Evolutionary conservation across 352 stramenopile genomes (phyloP), one percentile per base, ranked within the genome.

Genomic region (Salisapilia sapeloensis): DNA sequence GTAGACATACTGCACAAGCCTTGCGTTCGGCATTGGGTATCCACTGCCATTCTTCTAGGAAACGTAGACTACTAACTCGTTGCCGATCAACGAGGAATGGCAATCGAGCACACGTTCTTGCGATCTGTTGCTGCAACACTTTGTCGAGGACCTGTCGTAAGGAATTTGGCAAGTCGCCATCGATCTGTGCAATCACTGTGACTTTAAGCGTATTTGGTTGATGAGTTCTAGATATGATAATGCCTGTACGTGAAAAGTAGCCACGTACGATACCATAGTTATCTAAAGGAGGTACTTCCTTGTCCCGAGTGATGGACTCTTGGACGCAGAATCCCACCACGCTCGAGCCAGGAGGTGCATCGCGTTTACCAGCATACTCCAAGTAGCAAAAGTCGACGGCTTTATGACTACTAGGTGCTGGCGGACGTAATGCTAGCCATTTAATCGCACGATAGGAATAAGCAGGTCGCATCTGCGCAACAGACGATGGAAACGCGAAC

Each of bases 21-120:
- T 79, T 78, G 9, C 70, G 53, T 34, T 82, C 65, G 4, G 57
- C 44, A 26, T 85, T 79, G 9, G 64, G 60, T 22, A 85, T 56
- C 70, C 70, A 85, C 28, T 79, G 63, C 63, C 62, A 85, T 37
- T 79, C 62, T 47, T 81, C 70, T 19, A 85, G 46, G 24, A 85
- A 82, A 13, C 56, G 48, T 43, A 82, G 59, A 13, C 57, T 55
- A 33, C 70, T 77, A 23, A 85, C 57, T 17, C 70, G 48, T 36
- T 77, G 62, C 6, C 70, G 48, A n/a, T 76, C 59, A 12, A 85
- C 41, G 16, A 82, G 42, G 13, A 46, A 52, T 5, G 53, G 39
- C 17, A 78, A 49, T n/a, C 56, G 49, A 7, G 48, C 33, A 15
- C 56, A 53, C n/a, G n/a, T n/a, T n/a, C n/a, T n/a, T n/a, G n/a